Percentiles rank a stretch among this genome's conserved stretches.
Evolutionary conservation across 2,329 filamentous ascomycete species (phyloP).

Genomic region (Fusarium sp.): DNA sequence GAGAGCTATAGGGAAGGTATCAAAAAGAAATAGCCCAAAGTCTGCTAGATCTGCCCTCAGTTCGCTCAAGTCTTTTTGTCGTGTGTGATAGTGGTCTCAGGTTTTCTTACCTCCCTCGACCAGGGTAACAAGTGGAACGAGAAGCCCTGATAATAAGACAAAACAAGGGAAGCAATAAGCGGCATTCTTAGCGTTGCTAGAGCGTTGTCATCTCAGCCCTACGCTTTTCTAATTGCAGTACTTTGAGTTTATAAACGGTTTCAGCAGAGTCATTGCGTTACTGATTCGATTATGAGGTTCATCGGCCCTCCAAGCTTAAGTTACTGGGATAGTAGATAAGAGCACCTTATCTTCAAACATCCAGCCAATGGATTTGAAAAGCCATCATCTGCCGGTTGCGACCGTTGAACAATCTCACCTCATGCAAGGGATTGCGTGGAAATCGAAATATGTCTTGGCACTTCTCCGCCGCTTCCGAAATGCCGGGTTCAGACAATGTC

Average conservation of each 20-base stretch:
- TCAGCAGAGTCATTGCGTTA: neutral
- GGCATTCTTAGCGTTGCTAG: constrained; percentile 7
- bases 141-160: neutral
- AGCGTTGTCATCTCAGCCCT: constrained; percentile 14
- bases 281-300: neutral
- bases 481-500: neutral
- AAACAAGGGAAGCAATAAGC: neutral
- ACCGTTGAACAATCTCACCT: constrained; percentile 5
- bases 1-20: neutral
- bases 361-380: neutral
- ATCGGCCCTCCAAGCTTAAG: neutral
- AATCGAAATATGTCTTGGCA: constrained; percentile 7
- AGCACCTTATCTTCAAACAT: neutral
- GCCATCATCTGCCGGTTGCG: neutral
- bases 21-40: neutral
- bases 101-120: neutral
- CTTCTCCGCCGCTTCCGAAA: neutral
- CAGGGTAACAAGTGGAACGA: neutral
- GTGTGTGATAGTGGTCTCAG: neutral
- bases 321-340: neutral
- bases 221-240: constrained; percentile 2
- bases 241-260: neutral
- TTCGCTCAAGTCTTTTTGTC: neutral
- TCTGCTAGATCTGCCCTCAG: neutral
- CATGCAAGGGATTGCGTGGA: neutral